phyloP scores from a whole-genome alignment of 805 yeast species.

The Saccharomyces paradoxus region DNA sequence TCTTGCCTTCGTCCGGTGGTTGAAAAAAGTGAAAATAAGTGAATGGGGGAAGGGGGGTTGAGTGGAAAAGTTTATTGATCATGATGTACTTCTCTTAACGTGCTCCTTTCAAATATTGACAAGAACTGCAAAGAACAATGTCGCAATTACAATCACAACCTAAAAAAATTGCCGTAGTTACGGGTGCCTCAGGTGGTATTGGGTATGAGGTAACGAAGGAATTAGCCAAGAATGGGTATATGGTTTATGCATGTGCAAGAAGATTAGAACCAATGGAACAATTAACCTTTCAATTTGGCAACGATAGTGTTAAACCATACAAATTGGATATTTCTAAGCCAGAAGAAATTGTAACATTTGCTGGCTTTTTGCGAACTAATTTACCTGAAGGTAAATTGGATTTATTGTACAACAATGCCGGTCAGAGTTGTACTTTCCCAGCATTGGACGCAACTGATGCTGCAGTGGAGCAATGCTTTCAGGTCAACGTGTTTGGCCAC shows the following conservation, averaged over 20 bases:
- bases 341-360: slow-evolving; percentile 40
- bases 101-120: neutral
- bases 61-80: neutral
- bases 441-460: slow-evolving; percentile 59
- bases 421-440: slow-evolving; percentile 64
- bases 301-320: slow-evolving; percentile 34
- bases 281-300: slow-evolving; percentile 26
- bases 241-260: slow-evolving; percentile 70
- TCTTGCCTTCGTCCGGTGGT: neutral
- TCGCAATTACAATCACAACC: neutral
- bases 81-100: neutral
- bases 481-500: slow-evolving; percentile 66
- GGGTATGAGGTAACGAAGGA: slow-evolving; percentile 43
- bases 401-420: slow-evolving; percentile 67
- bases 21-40: neutral
- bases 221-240: slow-evolving; percentile 44
- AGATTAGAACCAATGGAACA: slow-evolving; percentile 51
- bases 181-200: slow-evolving; percentile 56
- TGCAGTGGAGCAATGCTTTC: slow-evolving; percentile 41
- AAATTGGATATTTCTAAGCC: slow-evolving; percentile 50
- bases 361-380: slow-evolving; percentile 34
- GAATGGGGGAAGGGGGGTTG: neutral
- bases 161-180: slow-evolving; percentile 42
- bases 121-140: neutral
- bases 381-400: slow-evolving; percentile 45